Conservation (phyloP, 257 asterid species). For the Solanum gandarillasii region DNA sequence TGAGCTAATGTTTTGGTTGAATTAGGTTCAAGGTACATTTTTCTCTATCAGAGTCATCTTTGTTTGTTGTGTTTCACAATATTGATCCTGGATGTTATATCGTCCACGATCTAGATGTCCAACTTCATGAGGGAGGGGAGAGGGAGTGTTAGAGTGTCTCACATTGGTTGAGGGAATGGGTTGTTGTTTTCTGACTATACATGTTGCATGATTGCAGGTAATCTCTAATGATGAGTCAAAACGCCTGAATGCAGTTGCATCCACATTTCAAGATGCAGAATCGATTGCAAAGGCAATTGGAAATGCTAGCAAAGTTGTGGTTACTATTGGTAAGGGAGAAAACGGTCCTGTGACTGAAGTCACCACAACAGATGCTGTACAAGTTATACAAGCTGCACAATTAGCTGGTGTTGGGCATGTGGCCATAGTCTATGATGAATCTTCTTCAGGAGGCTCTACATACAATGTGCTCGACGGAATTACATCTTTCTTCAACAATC, state of each 20-base stretch:
- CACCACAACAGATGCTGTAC: constrained; percentile 58
- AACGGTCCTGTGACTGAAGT: constrained; percentile 59
- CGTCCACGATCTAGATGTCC: neutral
- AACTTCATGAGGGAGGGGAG: neutral
- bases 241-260: constrained; percentile 69
- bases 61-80: neutral
- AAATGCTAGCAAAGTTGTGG: constrained; percentile 87
- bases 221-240: constrained; percentile 63
- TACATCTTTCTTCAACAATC: constrained; percentile 67
- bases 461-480: constrained; percentile 74
- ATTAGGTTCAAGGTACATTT: neutral
- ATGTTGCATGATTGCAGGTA: constrained; percentile 28
- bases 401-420: constrained; percentile 85
- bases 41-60: neutral
- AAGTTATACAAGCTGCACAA: constrained; percentile 71
- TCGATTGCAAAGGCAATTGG: constrained; percentile 90
- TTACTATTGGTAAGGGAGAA: constrained; percentile 66
- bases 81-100: neutral
- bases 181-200: neutral
- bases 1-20: neutral
- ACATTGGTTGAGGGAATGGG: neutral
- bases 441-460: constrained; percentile 33
- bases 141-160: neutral
- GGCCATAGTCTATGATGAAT: constrained; percentile 60
- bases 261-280: constrained; percentile 59